Evolutionary conservation across 805 yeast species (phyloP).

Genomic region (Ogataea zsoltii): DNA sequence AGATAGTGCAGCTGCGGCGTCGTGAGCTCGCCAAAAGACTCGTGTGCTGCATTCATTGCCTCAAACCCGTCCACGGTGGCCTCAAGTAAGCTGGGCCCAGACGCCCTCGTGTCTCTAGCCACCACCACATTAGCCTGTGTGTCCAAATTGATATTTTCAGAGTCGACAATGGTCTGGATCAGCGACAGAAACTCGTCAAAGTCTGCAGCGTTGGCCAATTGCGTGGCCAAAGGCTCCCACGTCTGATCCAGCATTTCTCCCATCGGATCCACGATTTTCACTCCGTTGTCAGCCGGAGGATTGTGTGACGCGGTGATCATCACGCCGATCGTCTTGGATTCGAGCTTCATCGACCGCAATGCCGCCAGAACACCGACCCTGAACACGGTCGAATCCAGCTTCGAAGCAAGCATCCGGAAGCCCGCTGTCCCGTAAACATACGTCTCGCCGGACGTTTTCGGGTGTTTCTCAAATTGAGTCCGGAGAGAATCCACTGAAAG

Average conservation of each 20-base stretch:
- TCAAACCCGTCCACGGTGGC: conserved; percentile 64
- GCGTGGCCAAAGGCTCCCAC: conserved; percentile 86
- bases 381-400: conserved; percentile 78
- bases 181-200: conserved; percentile 43
- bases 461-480: conserved; percentile 32
- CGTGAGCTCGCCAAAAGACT: conserved; percentile 71
- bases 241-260: conserved; percentile 83
- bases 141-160: conserved; percentile 47
- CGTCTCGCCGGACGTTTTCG: conserved; percentile 43
- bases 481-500: conserved; percentile 13
- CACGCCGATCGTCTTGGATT: conserved; percentile 79
- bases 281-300: conserved; percentile 90
- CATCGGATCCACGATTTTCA: conserved; percentile 88
- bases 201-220: conserved; percentile 67
- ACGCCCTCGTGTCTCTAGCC: conserved; percentile 87
- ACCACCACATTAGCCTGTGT: conserved; percentile 52
- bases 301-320: conserved; percentile 97
- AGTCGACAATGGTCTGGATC: conserved; percentile 40
- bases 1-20: conserved; percentile 95
- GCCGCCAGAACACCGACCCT: conserved; percentile 82
- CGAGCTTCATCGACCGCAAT: conserved; percentile 70
- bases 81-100: conserved; percentile 65
- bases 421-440: conserved; percentile 97
- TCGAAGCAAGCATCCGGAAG: conserved; percentile 72
- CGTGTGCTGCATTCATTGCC: conserved; percentile 45